phyloP scores from a whole-genome alignment of 345 rosid species.

The Sisymbrium irio region DNA sequence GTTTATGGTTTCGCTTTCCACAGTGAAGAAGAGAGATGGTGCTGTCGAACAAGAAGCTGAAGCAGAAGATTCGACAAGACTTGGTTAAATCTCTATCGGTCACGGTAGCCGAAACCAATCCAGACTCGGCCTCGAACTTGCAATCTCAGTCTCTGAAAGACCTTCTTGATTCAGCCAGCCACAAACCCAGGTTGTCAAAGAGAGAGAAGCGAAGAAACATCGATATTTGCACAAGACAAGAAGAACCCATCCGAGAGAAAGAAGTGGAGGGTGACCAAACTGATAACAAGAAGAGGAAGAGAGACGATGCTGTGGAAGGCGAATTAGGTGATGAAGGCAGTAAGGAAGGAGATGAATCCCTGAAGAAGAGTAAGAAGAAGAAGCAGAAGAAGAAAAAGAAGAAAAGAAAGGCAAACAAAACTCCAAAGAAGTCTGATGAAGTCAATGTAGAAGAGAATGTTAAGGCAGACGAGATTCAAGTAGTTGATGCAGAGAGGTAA shows the following conservation, averaged over 20 bases:
- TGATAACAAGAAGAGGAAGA: slow-evolving; percentile 41
- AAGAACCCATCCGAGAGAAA: neutral
- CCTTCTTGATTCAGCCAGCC: slow-evolving; percentile 54
- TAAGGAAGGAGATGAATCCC: slow-evolving; percentile 23
- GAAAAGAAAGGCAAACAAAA: slow-evolving; percentile 33
- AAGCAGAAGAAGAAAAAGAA: slow-evolving; percentile 27
- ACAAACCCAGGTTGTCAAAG: slow-evolving; percentile 70
- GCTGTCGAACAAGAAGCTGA: slow-evolving; percentile 87
- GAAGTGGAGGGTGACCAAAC: slow-evolving; percentile 10
- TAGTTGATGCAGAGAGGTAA: slow-evolving; percentile 31
- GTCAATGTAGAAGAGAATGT: slow-evolving; percentile 27
- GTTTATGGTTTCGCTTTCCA: slow-evolving; percentile 13
- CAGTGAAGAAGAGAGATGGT: slow-evolving; percentile 48
- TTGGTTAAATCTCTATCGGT: slow-evolving; percentile 41
- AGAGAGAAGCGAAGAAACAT: slow-evolving; percentile 62
- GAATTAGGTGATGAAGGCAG: slow-evolving; percentile 14
- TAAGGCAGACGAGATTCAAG: slow-evolving; percentile 27
- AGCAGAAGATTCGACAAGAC: slow-evolving; percentile 64
- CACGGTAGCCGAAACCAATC: slow-evolving; percentile 22
- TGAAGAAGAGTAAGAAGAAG: slow-evolving; percentile 15
- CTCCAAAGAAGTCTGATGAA: slow-evolving; percentile 31
- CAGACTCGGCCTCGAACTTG: slow-evolving; percentile 22
- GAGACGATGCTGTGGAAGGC: slow-evolving; percentile 15
- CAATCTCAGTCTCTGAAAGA: slow-evolving; percentile 48
- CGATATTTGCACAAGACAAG: slow-evolving; percentile 32